phyloP scores from a whole-genome alignment of 495 filamentous ascomycete genomes.

The Beverwykella pulmonaria region DNA sequence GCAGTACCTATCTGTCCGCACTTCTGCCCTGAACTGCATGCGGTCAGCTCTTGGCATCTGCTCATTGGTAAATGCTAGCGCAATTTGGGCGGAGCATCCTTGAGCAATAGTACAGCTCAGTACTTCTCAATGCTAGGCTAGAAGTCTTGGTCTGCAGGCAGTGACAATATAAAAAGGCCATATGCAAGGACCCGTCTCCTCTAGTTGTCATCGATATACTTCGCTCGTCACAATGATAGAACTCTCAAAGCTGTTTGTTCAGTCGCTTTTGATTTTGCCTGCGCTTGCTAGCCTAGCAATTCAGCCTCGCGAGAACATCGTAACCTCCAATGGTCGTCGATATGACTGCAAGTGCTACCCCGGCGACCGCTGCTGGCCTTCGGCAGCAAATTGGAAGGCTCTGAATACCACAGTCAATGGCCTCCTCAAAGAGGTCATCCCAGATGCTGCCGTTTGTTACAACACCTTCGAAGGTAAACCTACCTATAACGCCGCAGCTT shows the following conservation, averaged over 20 bases:
- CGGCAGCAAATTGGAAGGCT: constrained; percentile 2
- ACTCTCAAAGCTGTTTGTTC: neutral
- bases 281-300: neutral
- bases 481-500: constrained; percentile 13
- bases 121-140: neutral
- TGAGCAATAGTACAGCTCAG: neutral
- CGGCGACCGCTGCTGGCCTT: constrained; percentile 26
- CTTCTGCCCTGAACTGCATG: neutral
- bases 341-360: constrained; percentile 26
- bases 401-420: constrained; percentile 14
- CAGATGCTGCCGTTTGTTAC: constrained; percentile 14
- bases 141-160: neutral
- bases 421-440: constrained; percentile 11
- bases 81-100: neutral
- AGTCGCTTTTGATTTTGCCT: neutral
- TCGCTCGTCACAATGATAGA: neutral
- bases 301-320: neutral
- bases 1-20: neutral
- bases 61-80: neutral
- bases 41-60: neutral
- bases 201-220: too few relatives aligned
- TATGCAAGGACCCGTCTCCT: too few relatives aligned
- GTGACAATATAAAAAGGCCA: too few relatives aligned
- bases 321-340: neutral
- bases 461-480: constrained; percentile 21